Evolutionary conservation across 75 land plant species (phyloP), one percentile per base, ranked within the genome.

Genomic region (Adiantum capillusveneris): DNA sequence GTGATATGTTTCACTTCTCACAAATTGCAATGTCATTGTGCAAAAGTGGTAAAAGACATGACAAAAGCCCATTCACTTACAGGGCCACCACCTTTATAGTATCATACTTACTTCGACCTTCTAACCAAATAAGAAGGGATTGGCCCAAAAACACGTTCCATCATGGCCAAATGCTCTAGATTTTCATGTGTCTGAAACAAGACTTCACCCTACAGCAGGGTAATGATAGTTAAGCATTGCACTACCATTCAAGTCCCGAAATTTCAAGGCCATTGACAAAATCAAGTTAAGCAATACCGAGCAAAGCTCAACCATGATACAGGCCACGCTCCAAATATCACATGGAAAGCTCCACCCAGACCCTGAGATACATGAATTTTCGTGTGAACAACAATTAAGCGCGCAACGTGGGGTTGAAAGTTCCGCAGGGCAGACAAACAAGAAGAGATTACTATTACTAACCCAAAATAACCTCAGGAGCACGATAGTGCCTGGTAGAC

Each of bases 381-480:
- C 43, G 14, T 41, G 9, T 41, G 9, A 41, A 41, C 43, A 9
- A 18, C 2, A 46, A 46, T 46, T 3, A 34, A 5, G 37, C 9
- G 50, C 5, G 3, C 17, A 6, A 46, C 6, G 14, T 17, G 50
- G 6, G 5, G 12, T 21, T 46, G 17, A 46, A n/a, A 46, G 6
- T 46, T 46, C 5, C 22, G 14, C 5, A 46, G 50, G 50, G 50
- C 22, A 46, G 22, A 5, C 5, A 46, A 46, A 46, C 5, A 46
- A 21, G 22, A 6, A 3, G 3, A 6, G 50, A 18, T 2, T 6
- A 14, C 22, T 46, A 29, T 31, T 14, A 18, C 59, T 37, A 71
- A 92, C 98, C 96, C 43, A 89, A 68, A 52, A 93, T 89, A 29
- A 93, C 87, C 65, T 93, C 98, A 52, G 96, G 98, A 17, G 98